Conservation (phyloP, 768 basidiomycete species). For the Asterophora lycoperdoides region DNA sequence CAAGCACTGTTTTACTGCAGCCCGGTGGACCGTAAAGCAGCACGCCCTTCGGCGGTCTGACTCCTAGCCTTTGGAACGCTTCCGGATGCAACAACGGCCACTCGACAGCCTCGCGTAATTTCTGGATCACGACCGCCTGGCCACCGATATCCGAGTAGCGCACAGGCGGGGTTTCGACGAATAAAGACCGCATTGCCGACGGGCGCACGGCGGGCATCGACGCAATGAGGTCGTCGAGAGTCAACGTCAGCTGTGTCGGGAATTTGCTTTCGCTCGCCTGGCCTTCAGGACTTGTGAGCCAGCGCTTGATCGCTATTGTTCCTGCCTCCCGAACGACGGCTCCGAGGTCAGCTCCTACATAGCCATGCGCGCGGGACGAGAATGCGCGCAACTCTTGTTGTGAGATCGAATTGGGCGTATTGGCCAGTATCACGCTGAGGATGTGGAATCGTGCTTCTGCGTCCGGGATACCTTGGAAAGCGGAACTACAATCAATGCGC, state of each 20-base stretch:
- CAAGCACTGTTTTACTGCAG: constrained; percentile 94
- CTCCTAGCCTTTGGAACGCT: constrained; percentile 82
- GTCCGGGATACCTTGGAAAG: constrained; percentile 74
- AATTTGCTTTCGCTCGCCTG: constrained; percentile 10
- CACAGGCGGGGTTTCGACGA: constrained; percentile 80
- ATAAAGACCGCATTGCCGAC: constrained; percentile 91
- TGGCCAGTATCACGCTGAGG: constrained; percentile 75
- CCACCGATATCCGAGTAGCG: constrained; percentile 90
- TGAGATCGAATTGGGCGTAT: constrained; percentile 73
- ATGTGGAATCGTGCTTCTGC: constrained; percentile 81
- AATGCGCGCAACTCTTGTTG: constrained; percentile 57
- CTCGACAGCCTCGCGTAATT: constrained; percentile 86
- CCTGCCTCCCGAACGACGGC: constrained; percentile 93
- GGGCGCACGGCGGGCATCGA: constrained; percentile 82
- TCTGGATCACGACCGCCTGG: constrained; percentile 74
- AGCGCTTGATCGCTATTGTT: constrained; percentile 85
- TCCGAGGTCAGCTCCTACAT: constrained; percentile 93
- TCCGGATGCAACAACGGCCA: constrained; percentile 91
- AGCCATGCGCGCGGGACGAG: constrained; percentile 84
- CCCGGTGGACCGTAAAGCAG: constrained; percentile 94
- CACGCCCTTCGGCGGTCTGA: constrained; percentile 84
- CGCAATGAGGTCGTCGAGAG: constrained; percentile 57
- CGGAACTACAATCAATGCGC: background rate
- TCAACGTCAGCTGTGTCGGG: constrained; percentile 36
- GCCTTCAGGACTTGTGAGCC: constrained; percentile 37